Base-by-base conservation (phyloP, 2,329 filamentous ascomycete species). In the Aschersonia sp. region DNA sequence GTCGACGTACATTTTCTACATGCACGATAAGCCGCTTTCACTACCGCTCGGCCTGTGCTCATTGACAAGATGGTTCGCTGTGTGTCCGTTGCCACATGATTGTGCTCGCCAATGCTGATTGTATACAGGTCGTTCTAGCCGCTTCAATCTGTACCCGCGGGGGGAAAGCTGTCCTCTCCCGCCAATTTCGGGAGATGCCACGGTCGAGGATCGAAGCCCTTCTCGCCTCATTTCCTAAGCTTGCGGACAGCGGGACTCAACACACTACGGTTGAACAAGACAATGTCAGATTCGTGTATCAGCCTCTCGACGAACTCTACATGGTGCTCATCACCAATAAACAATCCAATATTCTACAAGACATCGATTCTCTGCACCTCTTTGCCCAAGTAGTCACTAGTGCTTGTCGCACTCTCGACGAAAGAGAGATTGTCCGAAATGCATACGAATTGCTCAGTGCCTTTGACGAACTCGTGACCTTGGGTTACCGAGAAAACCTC, bases 291-390 rank as follows among this genome's bases (percentile, higher is more conserved):
- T 98, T 95, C 64, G 92, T 98, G 50, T 98, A 98, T 74, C 92
- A 98, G 66, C 94, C 92, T 51, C 77, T 98, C 54, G 94, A 98
- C 70, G 94, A 98, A 73, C 82, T 98, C 54, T 98, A 98, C 77
- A 97, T 98, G 80, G 90, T 98, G 55, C 81, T 98, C 61, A 97
- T 98, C 69, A 98, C 94, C 66, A 98, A 98, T 74, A 85, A 88
- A 59, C 92, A 97, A 73, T 97, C 90, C 66, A 98, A 98, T 70
- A 98, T 98, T 57, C 77, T 98, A 46, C 92, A 98, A 70, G 92
- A 98, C 67, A 98, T 98, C 66, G 92, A 97, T 69, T 95, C 92
- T 50, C 78, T 98, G 51, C 94, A 98, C 66, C 77, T 98, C 22
- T 98, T 98, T 64, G 90, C 90, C 50, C 92, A 98, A 71, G 90